These are phyloP conservation scores for Aureobasidium mangrovei DNA, from an alignment of 2,329 filamentous ascomycete species.

Conservation along the genomic window DNA sequence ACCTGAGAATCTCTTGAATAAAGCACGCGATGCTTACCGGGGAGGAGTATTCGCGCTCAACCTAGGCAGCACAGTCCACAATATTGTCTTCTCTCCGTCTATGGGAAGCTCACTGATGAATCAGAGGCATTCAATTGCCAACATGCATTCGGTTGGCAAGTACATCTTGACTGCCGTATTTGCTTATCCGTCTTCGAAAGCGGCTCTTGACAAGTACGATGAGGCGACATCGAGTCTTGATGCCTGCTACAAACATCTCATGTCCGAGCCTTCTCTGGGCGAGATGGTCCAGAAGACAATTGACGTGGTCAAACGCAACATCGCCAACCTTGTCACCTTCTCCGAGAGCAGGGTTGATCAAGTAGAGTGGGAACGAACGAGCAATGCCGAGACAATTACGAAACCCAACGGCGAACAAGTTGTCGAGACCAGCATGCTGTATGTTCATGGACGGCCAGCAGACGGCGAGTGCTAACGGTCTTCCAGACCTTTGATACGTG, in stretches of 20 bases:
- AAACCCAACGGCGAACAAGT: conserved; percentile 33
- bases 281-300: conserved; percentile 32
- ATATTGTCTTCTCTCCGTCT: conserved; percentile 42
- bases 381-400: conserved; percentile 35
- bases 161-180: conserved; percentile 31
- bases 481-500: conserved; percentile 39
- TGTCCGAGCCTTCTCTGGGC: conserved; percentile 39
- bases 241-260: conserved; percentile 34
- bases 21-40: conserved; percentile 31
- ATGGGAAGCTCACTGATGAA: conserved; percentile 36
- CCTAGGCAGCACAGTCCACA: conserved; percentile 41
- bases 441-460: background rate
- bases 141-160: conserved; percentile 21
- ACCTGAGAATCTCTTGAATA: conserved; percentile 36
- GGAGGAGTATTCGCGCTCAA: conserved; percentile 41
- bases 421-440: conserved; percentile 44
- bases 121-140: conserved; percentile 27
- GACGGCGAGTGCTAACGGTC: background rate
- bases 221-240: conserved; percentile 28
- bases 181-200: conserved; percentile 28
- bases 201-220: conserved; percentile 29
- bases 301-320: conserved; percentile 34
- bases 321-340: conserved; percentile 52
- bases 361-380: conserved; percentile 52
- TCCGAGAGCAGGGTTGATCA: conserved; percentile 52